phyloP scores from a whole-genome alignment of 441 rosid species.

The Populus hybrid region DNA sequence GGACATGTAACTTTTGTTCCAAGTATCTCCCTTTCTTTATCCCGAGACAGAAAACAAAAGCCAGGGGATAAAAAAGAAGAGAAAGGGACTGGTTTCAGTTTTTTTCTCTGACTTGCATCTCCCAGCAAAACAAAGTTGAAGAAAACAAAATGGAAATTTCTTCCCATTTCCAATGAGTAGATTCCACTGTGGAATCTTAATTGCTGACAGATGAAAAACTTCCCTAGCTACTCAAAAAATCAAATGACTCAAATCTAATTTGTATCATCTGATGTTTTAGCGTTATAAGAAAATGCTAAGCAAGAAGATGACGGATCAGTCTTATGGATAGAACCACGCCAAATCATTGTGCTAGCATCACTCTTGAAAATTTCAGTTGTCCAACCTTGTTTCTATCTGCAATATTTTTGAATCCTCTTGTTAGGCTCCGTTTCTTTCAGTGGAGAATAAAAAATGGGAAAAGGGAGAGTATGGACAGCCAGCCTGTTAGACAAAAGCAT shows the following conservation, averaged over 20 bases:
- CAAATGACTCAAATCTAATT: not conserved
- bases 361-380: not conserved
- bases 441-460: conserved; percentile 9
- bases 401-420: not conserved
- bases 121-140: too few relatives aligned
- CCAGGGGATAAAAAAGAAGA: too few relatives aligned
- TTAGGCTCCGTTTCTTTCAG: not conserved
- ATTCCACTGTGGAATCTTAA: too few relatives aligned
- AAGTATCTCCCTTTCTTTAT: too few relatives aligned
- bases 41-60: too few relatives aligned
- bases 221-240: not conserved
- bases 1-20: not conserved
- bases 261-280: not conserved
- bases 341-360: not conserved
- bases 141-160: too few relatives aligned
- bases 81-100: too few relatives aligned
- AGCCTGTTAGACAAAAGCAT: not conserved
- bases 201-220: not conserved
- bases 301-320: not conserved
- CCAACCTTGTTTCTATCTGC: not conserved
- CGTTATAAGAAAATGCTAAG: not conserved
- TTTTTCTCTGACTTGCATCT: too few relatives aligned
- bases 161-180: too few relatives aligned
- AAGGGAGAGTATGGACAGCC: not conserved
- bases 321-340: not conserved